These are phyloP conservation scores for Xylariaceae sp. DNA, from an alignment of 2,329 filamentous ascomycete species.

Conservation along the genomic window DNA sequence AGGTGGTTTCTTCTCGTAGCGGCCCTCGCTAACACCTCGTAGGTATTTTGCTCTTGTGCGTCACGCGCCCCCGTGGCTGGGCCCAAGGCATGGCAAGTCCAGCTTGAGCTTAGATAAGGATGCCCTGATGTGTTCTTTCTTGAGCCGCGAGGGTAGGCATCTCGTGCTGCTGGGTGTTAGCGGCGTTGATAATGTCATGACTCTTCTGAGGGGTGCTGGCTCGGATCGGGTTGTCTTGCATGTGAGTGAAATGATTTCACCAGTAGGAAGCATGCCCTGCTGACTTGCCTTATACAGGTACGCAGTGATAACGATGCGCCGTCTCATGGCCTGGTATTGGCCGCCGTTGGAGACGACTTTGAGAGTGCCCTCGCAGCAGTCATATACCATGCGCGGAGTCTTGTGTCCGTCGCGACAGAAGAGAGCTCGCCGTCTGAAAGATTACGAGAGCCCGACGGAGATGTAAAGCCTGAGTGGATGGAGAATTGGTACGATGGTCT, in stretches of 20 bases:
- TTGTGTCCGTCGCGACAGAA: constrained; percentile 37
- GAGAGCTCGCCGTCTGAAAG: constrained; percentile 38
- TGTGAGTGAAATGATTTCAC: constrained; percentile 36
- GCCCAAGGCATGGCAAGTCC: constrained; percentile 71
- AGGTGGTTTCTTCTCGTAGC: no score
- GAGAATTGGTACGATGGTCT: constrained; percentile 89
- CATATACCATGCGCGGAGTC: constrained; percentile 77
- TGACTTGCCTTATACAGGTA: constrained; percentile 37
- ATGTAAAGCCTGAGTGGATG: constrained; percentile 58
- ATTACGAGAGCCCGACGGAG: constrained; percentile 36
- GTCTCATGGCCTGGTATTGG: constrained; percentile 55
- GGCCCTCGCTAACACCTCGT: constrained; percentile 14
- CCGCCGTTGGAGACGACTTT: constrained; percentile 63
- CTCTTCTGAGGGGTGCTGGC: constrained; percentile 57
- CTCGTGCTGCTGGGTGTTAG: constrained; percentile 74
- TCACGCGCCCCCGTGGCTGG: constrained; percentile 76
- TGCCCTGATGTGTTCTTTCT: constrained; percentile 69
- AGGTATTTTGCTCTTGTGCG: constrained; percentile 80
- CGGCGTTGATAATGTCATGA: constrained; percentile 62
- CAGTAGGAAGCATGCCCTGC: no score
- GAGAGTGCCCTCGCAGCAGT: constrained; percentile 71
- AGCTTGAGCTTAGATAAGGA: constrained; percentile 67
- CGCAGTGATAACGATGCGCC: constrained; percentile 58
- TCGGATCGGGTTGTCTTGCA: constrained; percentile 61
- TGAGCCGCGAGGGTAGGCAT: constrained; percentile 63